Evolutionary conservation across 2,329 filamentous ascomycete species (phyloP).

Genomic region (Fusarium paranaense): DNA sequence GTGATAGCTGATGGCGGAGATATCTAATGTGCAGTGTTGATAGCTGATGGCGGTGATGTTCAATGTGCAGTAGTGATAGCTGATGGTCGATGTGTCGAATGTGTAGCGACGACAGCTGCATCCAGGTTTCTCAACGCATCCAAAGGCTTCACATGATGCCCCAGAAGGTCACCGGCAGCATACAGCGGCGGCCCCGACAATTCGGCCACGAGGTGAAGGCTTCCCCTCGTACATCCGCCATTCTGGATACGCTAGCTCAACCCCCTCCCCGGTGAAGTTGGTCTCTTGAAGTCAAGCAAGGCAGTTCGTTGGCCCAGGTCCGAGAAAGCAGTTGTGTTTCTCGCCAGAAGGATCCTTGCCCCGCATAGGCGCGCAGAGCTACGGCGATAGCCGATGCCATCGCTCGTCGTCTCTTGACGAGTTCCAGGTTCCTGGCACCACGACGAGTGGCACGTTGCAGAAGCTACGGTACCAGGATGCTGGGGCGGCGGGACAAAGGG

Average conservation of each 20-base stretch:
- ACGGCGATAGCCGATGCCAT: slow-evolving; percentile 32
- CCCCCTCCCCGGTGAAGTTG: slow-evolving; percentile 9
- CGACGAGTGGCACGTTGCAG: slow-evolving; percentile 10
- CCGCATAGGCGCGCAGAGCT: slow-evolving; percentile 1
- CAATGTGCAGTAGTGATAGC: background rate
- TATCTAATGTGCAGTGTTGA: background rate
- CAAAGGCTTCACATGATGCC: slow-evolving; percentile 12
- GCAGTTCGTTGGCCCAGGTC: background rate
- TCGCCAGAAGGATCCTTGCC: slow-evolving; percentile 1
- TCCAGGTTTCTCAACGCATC: background rate
- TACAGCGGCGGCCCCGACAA: slow-evolving; percentile 27
- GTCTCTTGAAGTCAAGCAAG: slow-evolving; percentile 3
- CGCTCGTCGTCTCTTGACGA: background rate
- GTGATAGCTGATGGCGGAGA: background rate
- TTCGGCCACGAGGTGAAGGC: slow-evolving; percentile 1
- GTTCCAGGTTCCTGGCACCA: background rate
- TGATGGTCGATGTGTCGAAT: background rate
- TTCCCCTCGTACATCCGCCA: slow-evolving; percentile 14
- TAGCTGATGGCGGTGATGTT: background rate
- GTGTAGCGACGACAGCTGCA: background rate
- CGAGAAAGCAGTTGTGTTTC: background rate
- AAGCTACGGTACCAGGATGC: background rate
- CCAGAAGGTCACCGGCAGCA: slow-evolving; percentile 10
- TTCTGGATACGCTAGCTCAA: slow-evolving; percentile 10
- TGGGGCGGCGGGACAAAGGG: background rate